Evolutionary conservation across 2,329 filamentous ascomycete species (phyloP).

Genomic region (Talaromyces sp.): DNA sequence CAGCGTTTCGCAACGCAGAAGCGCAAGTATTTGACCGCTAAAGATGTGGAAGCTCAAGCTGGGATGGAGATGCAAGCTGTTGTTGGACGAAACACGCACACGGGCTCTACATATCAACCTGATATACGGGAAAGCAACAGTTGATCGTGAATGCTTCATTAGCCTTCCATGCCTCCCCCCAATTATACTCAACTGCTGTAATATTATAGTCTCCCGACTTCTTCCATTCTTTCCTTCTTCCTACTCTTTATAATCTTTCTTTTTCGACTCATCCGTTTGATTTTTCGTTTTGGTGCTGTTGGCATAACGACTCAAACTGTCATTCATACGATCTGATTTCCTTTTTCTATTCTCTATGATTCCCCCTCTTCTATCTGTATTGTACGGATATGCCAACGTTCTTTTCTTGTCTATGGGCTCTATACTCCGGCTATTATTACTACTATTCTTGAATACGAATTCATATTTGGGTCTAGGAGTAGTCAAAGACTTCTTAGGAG

Average conservation of each 20-base stretch:
- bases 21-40: slow-evolving; percentile 45
- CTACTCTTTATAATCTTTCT: neutral
- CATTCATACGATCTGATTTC: slow-evolving; percentile 5
- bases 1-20: slow-evolving; percentile 67
- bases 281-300: neutral
- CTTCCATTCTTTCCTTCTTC: neutral
- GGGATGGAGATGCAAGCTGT: slow-evolving; percentile 66
- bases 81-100: slow-evolving; percentile 34
- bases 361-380: slow-evolving; percentile 15
- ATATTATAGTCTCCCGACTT: neutral
- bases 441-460: neutral
- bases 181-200: neutral
- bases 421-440: neutral
- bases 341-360: slow-evolving; percentile 2
- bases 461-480: neutral
- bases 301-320: slow-evolving; percentile 6
- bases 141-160: slow-evolving; percentile 1
- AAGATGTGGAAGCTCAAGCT: slow-evolving; percentile 48
- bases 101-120: slow-evolving; percentile 16
- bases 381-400: slow-evolving; percentile 7
- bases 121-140: neutral
- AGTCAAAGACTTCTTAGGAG: neutral
- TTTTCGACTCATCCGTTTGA: neutral
- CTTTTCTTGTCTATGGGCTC: slow-evolving; percentile 11
- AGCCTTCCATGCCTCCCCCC: neutral